Conservation (phyloP, 2,329 filamentous ascomycete species). For the Neofusicoccum cordaticola region DNA sequence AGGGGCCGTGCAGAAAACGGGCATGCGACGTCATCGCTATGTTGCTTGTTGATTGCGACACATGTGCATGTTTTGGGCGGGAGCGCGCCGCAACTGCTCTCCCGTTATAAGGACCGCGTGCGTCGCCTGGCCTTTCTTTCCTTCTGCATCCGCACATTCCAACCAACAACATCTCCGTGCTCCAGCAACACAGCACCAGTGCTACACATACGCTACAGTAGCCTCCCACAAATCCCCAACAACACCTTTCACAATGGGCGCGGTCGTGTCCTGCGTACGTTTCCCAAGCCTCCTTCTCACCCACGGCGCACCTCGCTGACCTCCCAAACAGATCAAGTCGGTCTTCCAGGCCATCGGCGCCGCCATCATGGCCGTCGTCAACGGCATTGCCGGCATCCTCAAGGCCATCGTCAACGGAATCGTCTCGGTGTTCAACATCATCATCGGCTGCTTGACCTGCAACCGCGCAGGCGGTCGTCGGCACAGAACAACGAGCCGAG, state of each 20-base stretch:
- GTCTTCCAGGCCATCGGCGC: constrained; percentile 48
- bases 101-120: not conserved
- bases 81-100: not conserved
- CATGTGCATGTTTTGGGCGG: not conserved
- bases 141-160: not conserved
- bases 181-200: constrained; percentile 1
- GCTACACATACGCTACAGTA: not conserved
- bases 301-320: constrained; percentile 22
- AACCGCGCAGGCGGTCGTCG: constrained; percentile 42
- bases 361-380: constrained; percentile 47
- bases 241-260: constrained; percentile 64
- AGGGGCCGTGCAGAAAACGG: not conserved
- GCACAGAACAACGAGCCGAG: constrained; percentile 31
- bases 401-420: constrained; percentile 51
- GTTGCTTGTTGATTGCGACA: not conserved
- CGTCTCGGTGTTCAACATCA: constrained; percentile 48
- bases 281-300: not conserved
- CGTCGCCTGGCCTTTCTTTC: not conserved
- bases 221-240: not conserved
- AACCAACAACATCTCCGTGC: not conserved
- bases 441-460: constrained; percentile 51
- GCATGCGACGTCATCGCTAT: not conserved
- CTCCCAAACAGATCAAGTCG: constrained; percentile 34
- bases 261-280: constrained; percentile 80
- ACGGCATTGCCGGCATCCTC: constrained; percentile 45